A percentile compares a stretch with the other conserved stretches of the same genome.
These are phyloP conservation scores for Saccharomyces eubayanus DNA, from an alignment of 805 yeast genomes.

Conservation along the genomic window DNA sequence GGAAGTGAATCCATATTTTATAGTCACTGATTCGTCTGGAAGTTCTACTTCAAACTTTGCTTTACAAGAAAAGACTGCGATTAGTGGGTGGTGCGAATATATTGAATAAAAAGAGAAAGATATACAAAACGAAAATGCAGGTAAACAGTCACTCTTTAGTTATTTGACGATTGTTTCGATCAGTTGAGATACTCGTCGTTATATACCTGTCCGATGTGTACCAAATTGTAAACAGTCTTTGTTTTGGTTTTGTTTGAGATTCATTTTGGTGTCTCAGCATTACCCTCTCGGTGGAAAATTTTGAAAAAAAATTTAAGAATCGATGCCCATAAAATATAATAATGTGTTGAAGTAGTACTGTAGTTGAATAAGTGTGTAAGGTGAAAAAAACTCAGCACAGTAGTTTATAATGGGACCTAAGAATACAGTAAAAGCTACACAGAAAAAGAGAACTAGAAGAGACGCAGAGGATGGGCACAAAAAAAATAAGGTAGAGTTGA, in stretches of 20 bases:
- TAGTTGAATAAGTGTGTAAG: background rate
- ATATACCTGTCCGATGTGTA: background rate
- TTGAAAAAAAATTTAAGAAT: background rate
- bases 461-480: background rate
- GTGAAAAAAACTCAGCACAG: background rate
- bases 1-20: slow-evolving; percentile 2
- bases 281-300: background rate
- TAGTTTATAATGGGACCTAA: background rate
- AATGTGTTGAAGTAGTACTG: background rate
- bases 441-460: background rate
- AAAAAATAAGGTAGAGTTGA: slow-evolving; percentile 3
- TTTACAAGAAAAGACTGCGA: background rate
- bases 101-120: background rate
- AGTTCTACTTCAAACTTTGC: background rate
- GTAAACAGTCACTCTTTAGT: background rate
- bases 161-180: background rate
- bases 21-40: background rate
- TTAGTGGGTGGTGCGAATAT: background rate
- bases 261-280: background rate
- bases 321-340: background rate
- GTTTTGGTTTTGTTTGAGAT: background rate
- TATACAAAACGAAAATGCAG: background rate
- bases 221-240: background rate
- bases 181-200: background rate
- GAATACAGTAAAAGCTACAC: background rate